These are phyloP conservation scores for Pyrus hybrid DNA, from an alignment of 331 rosid species.

Conservation along the genomic window DNA sequence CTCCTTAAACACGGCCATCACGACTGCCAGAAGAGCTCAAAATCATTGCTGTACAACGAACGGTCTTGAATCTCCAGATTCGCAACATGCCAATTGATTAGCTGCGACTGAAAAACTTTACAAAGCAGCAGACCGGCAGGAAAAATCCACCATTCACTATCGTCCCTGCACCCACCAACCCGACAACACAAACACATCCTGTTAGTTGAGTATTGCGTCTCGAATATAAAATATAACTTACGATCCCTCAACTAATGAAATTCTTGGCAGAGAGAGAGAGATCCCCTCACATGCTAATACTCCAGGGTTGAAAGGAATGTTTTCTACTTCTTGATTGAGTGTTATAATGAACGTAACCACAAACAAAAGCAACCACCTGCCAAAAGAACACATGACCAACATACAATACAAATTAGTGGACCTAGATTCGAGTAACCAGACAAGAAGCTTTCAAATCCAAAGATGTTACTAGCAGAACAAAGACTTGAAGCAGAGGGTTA, in stretches of 20 bases:
- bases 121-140: slow-evolving; percentile 78
- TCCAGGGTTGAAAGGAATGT: slow-evolving; percentile 74
- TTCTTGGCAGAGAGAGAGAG: neutral
- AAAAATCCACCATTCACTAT: slow-evolving; percentile 99
- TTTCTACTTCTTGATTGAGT: slow-evolving; percentile 51
- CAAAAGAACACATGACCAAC: neutral
- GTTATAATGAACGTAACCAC: slow-evolving; percentile 77
- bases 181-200: neutral
- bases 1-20: slow-evolving; percentile 24
- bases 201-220: neutral
- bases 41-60: slow-evolving; percentile 84
- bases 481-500: neutral
- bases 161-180: slow-evolving; percentile 63
- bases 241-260: neutral
- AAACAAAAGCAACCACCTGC: slow-evolving; percentile 89
- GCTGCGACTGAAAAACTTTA: slow-evolving; percentile 82
- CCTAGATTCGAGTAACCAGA: neutral
- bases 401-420: neutral
- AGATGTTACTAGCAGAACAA: neutral
- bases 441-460: neutral
- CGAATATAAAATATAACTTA: neutral
- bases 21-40: slow-evolving; percentile 84
- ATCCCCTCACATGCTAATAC: slow-evolving; percentile 65
- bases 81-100: slow-evolving; percentile 80
- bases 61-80: slow-evolving; percentile 97